Conservation (phyloP, 208 protist species). For the Leishmania major region DNA sequence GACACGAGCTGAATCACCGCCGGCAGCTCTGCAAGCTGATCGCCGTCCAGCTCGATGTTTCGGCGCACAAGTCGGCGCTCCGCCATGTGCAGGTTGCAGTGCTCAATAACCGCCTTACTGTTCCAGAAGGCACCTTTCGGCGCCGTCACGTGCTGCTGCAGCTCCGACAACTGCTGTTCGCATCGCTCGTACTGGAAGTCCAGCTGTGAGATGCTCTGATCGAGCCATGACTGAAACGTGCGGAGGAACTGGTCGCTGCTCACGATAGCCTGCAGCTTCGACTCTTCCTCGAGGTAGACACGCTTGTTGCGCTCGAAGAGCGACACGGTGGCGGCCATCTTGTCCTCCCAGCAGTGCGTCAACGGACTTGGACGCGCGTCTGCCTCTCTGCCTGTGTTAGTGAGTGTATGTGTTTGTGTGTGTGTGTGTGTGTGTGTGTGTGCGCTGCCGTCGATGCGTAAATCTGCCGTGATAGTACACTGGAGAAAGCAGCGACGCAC, state of each 20-base stretch:
- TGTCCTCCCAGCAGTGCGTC: background rate
- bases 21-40: conserved; percentile 56
- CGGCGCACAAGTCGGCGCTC: conserved; percentile 62
- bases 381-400: background rate
- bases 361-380: background rate
- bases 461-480: background rate
- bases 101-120: conserved; percentile 86
- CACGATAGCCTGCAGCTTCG: conserved; percentile 70
- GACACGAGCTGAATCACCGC: conserved; percentile 83
- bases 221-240: conserved; percentile 78
- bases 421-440: background rate
- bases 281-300: conserved; percentile 84
- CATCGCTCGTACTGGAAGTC: conserved; percentile 86
- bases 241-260: conserved; percentile 65
- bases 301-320: conserved; percentile 89
- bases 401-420: conserved; percentile 4
- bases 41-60: conserved; percentile 16
- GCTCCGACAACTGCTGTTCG: conserved; percentile 83
- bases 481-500: background rate
- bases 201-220: conserved; percentile 77
- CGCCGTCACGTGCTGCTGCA: conserved; percentile 79
- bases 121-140: conserved; percentile 78
- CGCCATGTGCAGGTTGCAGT: conserved; percentile 88
- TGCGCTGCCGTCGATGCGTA: background rate
- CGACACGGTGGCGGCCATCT: conserved; percentile 51